phyloP scores from a whole-genome alignment of 805 yeast species.

The Schizosaccharomyces cryophilus region DNA sequence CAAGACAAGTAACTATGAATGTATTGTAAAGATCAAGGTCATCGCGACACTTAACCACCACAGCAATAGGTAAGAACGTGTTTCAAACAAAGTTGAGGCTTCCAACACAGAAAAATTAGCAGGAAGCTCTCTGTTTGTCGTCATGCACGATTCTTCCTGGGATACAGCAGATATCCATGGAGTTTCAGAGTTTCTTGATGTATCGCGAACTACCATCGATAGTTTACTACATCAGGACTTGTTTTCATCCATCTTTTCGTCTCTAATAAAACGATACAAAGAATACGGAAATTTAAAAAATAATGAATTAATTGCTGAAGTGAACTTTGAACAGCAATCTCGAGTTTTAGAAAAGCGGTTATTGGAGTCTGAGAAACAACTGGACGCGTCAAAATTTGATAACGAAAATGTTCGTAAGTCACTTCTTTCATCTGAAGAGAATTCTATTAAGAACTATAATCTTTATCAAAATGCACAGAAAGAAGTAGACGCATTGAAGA shows the following conservation, averaged over 20 bases:
- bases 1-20: no score
- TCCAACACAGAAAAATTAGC: background rate
- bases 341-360: background rate
- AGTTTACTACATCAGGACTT: background rate
- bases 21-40: background rate
- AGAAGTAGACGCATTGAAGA: background rate
- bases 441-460: background rate
- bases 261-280: background rate
- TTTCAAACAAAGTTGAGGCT: background rate
- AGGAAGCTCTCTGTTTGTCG: background rate
- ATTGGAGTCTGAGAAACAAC: background rate
- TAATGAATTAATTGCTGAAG: background rate
- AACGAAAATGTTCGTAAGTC: background rate
- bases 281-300: background rate
- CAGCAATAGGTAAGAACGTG: background rate
- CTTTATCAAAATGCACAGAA: background rate
- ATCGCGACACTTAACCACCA: background rate
- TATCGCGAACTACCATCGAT: background rate
- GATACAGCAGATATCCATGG: background rate
- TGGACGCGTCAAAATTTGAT: background rate
- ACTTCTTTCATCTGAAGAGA: background rate
- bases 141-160: background rate
- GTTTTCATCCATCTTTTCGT: background rate
- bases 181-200: background rate
- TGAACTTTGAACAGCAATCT: background rate